Evolutionary conservation across 768 basidiomycete genomes (phyloP).

Genomic region (Strobilomyces echinocephalus): DNA sequence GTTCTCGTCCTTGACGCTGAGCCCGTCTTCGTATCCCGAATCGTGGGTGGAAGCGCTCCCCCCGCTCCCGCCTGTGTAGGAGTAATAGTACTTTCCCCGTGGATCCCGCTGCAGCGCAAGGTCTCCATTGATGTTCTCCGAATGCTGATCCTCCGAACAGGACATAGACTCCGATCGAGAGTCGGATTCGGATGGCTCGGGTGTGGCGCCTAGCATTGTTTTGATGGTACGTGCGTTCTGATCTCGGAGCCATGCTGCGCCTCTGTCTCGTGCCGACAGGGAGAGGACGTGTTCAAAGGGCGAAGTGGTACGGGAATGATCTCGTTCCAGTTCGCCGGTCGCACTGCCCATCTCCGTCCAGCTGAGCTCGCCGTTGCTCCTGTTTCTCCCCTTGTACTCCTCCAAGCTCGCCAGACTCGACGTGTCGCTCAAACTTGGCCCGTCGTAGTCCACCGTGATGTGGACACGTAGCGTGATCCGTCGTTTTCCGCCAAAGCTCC

Average conservation of each 20-base stretch:
- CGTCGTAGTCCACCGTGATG: constrained; percentile 84
- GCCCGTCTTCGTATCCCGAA: constrained; percentile 50
- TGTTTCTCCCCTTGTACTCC: constrained; percentile 58
- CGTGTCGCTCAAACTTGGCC: constrained; percentile 85
- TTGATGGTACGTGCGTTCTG: constrained; percentile 67
- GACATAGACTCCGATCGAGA: constrained; percentile 38
- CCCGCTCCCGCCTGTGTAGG: constrained; percentile 48
- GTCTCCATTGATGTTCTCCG: constrained; percentile 49
- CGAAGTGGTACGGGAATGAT: constrained; percentile 37
- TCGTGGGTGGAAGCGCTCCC: constrained; percentile 49
- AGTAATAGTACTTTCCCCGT: constrained; percentile 73
- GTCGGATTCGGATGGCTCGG: constrained; percentile 57
- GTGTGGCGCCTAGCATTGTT: constrained; percentile 52
- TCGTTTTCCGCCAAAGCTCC: constrained; percentile 60
- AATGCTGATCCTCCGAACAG: constrained; percentile 25
- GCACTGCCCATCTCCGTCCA: constrained; percentile 43
- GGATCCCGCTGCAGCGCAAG: constrained; percentile 63
- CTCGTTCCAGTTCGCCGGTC: constrained; percentile 54
- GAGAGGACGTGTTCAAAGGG: constrained; percentile 39
- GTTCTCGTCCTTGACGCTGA: constrained; percentile 33
- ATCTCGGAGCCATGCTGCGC: constrained; percentile 77
- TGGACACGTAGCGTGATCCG: constrained; percentile 76
- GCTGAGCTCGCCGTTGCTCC: constrained; percentile 42
- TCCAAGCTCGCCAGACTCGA: constrained; percentile 77
- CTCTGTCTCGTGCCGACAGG: constrained; percentile 55